A percentile compares a stretch with the other conserved stretches of the same genome.
Evolutionary conservation across 306 rosid genomes (phyloP).

Genomic region (Styphnolobium japonicum): DNA sequence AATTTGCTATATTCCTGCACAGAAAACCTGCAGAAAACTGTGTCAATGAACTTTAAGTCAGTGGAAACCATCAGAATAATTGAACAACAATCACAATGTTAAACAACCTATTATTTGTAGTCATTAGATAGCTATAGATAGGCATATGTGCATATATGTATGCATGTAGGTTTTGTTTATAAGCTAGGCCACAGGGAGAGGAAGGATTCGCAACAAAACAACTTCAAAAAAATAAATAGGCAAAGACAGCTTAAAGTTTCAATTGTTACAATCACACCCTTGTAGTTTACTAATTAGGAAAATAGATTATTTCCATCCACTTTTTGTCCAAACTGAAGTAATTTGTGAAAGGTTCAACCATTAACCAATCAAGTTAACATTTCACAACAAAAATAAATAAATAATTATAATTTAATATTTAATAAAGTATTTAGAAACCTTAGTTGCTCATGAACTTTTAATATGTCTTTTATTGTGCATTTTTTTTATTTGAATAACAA

Average conservation of each 20-base stretch:
- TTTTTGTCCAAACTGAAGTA: background rate
- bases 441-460: background rate
- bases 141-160: background rate
- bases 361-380: background rate
- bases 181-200: background rate
- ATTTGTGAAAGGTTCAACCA: background rate
- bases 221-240: background rate
- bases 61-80: slow-evolving; percentile 51
- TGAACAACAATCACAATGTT: slow-evolving; percentile 6
- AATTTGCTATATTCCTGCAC: slow-evolving; percentile 89
- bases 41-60: slow-evolving; percentile 62
- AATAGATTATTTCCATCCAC: background rate
- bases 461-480: background rate
- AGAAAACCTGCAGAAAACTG: slow-evolving; percentile 89
- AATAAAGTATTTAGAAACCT: background rate
- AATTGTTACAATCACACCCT: background rate
- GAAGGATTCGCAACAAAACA: background rate
- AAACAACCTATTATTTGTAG: slow-evolving; percentile 11
- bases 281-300: background rate
- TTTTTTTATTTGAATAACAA: background rate
- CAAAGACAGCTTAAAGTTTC: background rate
- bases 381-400: background rate
- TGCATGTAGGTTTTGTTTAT: background rate
- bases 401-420: background rate
- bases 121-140: slow-evolving; percentile 7